Percentiles rank a stretch among this genome's conserved stretches.
Evolutionary conservation across 352 stramenopile genomes (phyloP).

Genomic region (Globisporangium polare): DNA sequence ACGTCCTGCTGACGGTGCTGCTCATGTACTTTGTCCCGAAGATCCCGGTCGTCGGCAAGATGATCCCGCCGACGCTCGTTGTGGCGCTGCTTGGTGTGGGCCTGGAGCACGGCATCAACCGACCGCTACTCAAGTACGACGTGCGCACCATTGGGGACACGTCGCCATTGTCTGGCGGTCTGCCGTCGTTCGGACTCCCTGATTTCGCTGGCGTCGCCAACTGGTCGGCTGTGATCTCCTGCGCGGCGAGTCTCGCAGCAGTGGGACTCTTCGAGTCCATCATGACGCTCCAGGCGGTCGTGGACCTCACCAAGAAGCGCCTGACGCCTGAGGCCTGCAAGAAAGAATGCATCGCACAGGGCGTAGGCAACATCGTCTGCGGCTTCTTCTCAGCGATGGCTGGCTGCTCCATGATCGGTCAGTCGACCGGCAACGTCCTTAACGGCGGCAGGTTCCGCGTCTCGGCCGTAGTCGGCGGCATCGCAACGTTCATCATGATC

Average conservation of each 20-base stretch:
- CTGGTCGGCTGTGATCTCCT: slow-evolving; percentile 79
- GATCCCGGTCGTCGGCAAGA: slow-evolving; percentile 49
- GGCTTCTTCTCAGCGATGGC: too few relatives aligned
- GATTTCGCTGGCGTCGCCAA: slow-evolving; percentile 43
- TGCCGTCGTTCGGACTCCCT: slow-evolving; percentile 55
- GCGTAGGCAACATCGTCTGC: too few relatives aligned
- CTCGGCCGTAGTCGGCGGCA: too few relatives aligned
- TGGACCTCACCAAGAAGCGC: slow-evolving; percentile 67
- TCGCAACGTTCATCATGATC: too few relatives aligned
- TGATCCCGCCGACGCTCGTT: slow-evolving; percentile 80
- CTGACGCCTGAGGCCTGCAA: too few relatives aligned
- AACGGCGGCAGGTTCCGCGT: too few relatives aligned
- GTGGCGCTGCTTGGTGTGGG: slow-evolving; percentile 71
- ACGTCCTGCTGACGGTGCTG: slow-evolving; percentile 71
- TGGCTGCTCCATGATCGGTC: too few relatives aligned
- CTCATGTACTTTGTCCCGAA: slow-evolving; percentile 86
- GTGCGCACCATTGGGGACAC: slow-evolving; percentile 78
- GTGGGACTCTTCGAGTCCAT: slow-evolving; percentile 94
- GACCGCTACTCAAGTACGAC: slow-evolving; percentile 64
- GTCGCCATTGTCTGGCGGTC: slow-evolving; percentile 41
- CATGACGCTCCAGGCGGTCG: slow-evolving; percentile 92
- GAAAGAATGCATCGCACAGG: too few relatives aligned
- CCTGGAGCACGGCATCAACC: slow-evolving; percentile 87
- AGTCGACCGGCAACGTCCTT: too few relatives aligned
- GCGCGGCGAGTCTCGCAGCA: slow-evolving; percentile 86